Percentiles rank a stretch among this genome's conserved stretches.
These are phyloP conservation scores for Oehlia diaphana DNA, from an alignment of 192 early-diverging fungal species.

Conservation along the genomic window DNA sequence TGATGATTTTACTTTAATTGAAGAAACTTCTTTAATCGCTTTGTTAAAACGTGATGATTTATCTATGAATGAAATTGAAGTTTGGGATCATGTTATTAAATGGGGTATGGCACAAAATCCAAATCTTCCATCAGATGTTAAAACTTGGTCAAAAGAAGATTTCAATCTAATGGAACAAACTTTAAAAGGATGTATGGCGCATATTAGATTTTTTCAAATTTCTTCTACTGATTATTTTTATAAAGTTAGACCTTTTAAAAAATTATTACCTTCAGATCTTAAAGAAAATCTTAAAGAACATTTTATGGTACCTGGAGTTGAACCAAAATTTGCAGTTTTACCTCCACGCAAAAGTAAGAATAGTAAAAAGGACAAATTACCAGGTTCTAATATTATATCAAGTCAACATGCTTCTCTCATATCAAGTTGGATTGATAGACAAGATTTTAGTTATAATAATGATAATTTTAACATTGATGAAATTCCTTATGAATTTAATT, in stretches of 20 bases:
- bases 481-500: constrained; percentile 15
- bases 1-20: background rate
- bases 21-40: background rate
- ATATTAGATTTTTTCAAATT: constrained; percentile 14
- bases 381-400: background rate
- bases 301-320: background rate
- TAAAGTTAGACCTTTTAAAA: constrained; percentile 19
- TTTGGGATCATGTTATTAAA: constrained; percentile 10
- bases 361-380: too few relatives aligned
- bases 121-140: background rate
- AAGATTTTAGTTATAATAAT: background rate
- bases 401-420: background rate
- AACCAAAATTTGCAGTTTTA: background rate
- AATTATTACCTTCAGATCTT: constrained; percentile 1
- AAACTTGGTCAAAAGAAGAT: background rate
- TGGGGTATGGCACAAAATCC: constrained; percentile 3
- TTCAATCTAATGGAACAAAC: background rate
- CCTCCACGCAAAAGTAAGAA: background rate
- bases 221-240: constrained; percentile 3
- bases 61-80: background rate
- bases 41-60: constrained; percentile 13
- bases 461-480: background rate
- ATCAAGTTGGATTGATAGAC: constrained; percentile 15
- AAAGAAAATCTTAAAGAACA: background rate
- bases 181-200: background rate